These are phyloP conservation scores for Ottelia alismoides DNA, from an alignment of 106 monocot genomes.

Conservation along the genomic window DNA sequence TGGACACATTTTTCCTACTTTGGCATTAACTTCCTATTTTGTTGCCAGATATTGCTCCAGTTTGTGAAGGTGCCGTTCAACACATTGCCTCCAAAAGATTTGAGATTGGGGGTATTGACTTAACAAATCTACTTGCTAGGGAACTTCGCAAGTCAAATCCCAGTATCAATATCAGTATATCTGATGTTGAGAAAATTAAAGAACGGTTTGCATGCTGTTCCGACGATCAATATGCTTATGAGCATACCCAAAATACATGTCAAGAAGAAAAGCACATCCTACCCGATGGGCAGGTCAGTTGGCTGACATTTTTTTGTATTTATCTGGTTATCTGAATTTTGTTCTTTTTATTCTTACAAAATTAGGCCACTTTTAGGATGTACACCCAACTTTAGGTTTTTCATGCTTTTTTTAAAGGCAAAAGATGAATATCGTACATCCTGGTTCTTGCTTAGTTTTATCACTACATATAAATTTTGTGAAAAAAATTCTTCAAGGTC, in stretches of 20 bases:
- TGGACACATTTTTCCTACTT: no score
- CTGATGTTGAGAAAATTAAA: slow-evolving; percentile 81
- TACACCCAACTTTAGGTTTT: no score
- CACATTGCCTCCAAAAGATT: slow-evolving; percentile 99
- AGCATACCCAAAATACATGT: slow-evolving; percentile 33
- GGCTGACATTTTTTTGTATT: not conserved
- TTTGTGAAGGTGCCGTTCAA: slow-evolving; percentile 97
- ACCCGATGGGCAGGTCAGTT: slow-evolving; percentile 82
- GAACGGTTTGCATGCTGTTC: slow-evolving; percentile 73
- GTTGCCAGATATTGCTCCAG: slow-evolving; percentile 84
- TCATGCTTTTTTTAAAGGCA: no score
- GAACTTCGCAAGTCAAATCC: slow-evolving; percentile 83
- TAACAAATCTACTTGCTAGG: slow-evolving; percentile 72
- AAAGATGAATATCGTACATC: no score
- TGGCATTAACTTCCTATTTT: no score
- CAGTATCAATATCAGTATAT: slow-evolving; percentile 42
- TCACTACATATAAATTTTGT: no score
- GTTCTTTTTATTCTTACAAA: not conserved
- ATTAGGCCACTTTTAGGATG: no score
- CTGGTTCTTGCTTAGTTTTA: no score
- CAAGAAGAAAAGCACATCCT: slow-evolving; percentile 62
- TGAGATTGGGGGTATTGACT: slow-evolving; percentile 91
- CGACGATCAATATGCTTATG: slow-evolving; percentile 57
- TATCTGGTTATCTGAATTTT: not conserved
- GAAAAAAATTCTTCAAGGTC: no score